Evolutionary conservation across 2,329 filamentous ascomycete genomes (phyloP).

Genomic region (Epichloe glyceriae): DNA sequence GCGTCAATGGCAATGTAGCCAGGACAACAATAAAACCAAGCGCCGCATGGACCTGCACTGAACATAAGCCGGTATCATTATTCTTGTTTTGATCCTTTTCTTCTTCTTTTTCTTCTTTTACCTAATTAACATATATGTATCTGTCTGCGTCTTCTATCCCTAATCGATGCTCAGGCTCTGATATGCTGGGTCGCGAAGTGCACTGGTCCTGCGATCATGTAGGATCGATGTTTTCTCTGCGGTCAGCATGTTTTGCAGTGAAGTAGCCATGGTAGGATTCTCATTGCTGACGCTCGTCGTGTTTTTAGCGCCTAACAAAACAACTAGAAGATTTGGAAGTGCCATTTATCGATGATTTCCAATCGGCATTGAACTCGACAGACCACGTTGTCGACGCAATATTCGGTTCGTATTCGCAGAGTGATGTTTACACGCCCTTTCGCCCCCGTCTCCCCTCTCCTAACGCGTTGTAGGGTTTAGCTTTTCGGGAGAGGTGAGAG

Average conservation of each 20-base stretch:
- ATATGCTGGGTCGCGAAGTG: background rate
- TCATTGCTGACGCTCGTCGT: constrained; percentile 16
- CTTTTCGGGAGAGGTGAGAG: constrained; percentile 83
- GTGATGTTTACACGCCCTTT: background rate
- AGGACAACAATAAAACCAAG: background rate
- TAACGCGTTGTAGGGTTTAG: constrained; percentile 55
- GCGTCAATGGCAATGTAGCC: constrained; percentile 10
- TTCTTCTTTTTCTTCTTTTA: constrained; percentile 7
- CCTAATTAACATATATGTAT: background rate
- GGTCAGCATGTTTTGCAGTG: too few species aligned
- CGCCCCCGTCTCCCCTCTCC: background rate
- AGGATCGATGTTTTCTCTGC: too few species aligned
- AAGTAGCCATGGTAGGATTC: background rate
- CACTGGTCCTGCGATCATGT: too few species aligned
- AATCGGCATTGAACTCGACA: constrained; percentile 47
- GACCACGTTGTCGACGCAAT: constrained; percentile 87
- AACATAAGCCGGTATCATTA: background rate
- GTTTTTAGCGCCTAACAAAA: constrained; percentile 57
- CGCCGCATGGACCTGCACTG: background rate
- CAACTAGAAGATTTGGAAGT: constrained; percentile 76
- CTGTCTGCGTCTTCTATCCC: background rate
- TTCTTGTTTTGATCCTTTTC: background rate
- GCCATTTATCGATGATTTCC: constrained; percentile 74
- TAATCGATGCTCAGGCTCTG: background rate
- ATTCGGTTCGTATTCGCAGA: constrained; percentile 49